Base-by-base conservation (phyloP, 495 filamentous ascomycete species). In the Evernia prunastri region DNA sequence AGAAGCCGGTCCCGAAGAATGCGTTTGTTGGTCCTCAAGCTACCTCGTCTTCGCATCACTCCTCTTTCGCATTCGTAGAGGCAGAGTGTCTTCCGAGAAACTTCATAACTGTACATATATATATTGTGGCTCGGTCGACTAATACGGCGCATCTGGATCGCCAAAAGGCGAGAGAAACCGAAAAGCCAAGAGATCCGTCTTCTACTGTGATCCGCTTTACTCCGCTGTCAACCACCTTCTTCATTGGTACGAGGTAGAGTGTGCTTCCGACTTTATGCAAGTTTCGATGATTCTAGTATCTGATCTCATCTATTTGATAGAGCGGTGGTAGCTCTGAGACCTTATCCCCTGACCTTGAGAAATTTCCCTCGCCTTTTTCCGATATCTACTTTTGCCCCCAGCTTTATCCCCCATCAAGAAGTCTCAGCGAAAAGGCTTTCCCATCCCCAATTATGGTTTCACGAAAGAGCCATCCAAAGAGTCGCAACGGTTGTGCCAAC, bases 401-500 rank as follows among this genome's bases (percentile, higher is more conserved):
- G 6, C 33, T 1, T 20, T 36, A 47, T 25, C n/a, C 17, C 13
- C 12, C 39, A 29, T 40, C 4, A 18, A 18, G 33, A 12, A 25
- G 2, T 15, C 31, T 7, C 29, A 23, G 31, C 36, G 17, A 29
- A 47, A 13, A 27, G 33, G 3, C 20, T 37, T 39, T 11, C 18
- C 53, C 5, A 33, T 39, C 20, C 3, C n/a, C 12, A n/a, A 59
- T 9, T 4, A 70, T 71, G 69, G 66, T 71, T 15, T 69, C 69
- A 27, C 67, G 69, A 12, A 71, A 68, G 56, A 69, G 64, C 58
- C 69, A 71, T 53, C 69, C 64, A 33, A 71, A 71, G 33, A 67
- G 64, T 56, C 67, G 69, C 13, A 71, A 64, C 27, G 69, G 69
- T 39, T 71, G 69, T 47, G 56, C 63, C 33, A 65, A 71, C 6